Conservation (phyloP, 2,329 filamentous ascomycete species). For the Aureobasidium sp. region DNA sequence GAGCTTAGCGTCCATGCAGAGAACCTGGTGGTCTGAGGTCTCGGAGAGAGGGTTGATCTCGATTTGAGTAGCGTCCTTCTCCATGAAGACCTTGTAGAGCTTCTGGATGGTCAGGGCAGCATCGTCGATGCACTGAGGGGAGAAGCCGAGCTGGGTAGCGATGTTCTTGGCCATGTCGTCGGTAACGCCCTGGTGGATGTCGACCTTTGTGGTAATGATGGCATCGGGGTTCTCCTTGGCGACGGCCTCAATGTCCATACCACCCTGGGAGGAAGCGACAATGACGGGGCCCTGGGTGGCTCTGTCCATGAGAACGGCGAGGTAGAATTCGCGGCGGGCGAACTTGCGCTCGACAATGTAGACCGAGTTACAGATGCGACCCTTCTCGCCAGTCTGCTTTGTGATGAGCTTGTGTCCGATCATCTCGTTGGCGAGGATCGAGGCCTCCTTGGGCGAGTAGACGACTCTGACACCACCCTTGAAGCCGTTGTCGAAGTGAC, state of each 20-base stretch:
- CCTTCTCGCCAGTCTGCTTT: constrained; percentile 93
- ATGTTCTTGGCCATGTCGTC: constrained; percentile 90
- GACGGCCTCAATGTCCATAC: constrained; percentile 98
- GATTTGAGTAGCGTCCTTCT: constrained; percentile 98
- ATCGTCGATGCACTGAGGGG: constrained; percentile 92
- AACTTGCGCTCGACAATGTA: constrained; percentile 99
- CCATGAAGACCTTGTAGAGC: constrained; percentile 96
- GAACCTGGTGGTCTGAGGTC: constrained; percentile 94
- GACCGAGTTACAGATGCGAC: constrained; percentile 92
- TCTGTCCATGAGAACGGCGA: constrained; percentile 97
- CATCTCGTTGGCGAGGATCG: constrained; percentile 99
- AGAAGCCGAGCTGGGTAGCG: constrained; percentile 89
- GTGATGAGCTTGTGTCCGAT: constrained; percentile 99
- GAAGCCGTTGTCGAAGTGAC: constrained; percentile 93
- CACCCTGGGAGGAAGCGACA: constrained; percentile 94
- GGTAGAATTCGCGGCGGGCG: constrained; percentile 96
- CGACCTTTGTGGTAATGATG: constrained; percentile 86
- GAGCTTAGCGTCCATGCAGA: constrained; percentile 99
- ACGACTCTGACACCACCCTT: constrained; percentile 98
- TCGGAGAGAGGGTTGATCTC: constrained; percentile 99
- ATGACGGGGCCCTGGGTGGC: constrained; percentile 86
- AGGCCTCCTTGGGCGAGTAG: constrained; percentile 92
- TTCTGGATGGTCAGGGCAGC: constrained; percentile 97
- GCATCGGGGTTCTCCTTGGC: constrained; percentile 96
- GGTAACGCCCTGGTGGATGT: constrained; percentile 92